Evolutionary conservation across 202 grass and related monocot genomes (phyloP).

Genomic region (Setaria italica): DNA sequence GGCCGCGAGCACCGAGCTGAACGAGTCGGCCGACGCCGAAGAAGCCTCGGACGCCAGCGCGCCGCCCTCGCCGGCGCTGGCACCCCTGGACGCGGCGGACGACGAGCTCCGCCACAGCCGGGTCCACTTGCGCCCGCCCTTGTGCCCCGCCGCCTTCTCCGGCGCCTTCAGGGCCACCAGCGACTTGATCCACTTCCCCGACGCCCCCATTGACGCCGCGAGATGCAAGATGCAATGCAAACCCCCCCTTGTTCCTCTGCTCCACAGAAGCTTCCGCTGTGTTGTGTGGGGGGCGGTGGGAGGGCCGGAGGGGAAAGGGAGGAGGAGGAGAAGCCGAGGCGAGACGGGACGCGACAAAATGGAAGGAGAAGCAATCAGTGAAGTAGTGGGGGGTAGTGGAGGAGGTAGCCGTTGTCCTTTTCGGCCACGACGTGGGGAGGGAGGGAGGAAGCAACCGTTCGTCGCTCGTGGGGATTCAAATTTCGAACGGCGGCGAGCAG

Average conservation of each 20-base stretch:
- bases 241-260: background rate
- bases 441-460: background rate
- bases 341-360: slow-evolving; percentile 39
- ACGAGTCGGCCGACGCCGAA: slow-evolving; percentile 47
- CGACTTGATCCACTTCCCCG: slow-evolving; percentile 80
- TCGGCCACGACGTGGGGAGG: slow-evolving; percentile 42
- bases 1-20: slow-evolving; percentile 63
- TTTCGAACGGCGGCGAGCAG: slow-evolving; percentile 54
- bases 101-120: slow-evolving; percentile 64
- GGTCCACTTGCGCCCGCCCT: slow-evolving; percentile 61
- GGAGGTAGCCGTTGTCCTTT: slow-evolving; percentile 64
- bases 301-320: too few species aligned
- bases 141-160: slow-evolving; percentile 36
- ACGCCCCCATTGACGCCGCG: slow-evolving; percentile 57
- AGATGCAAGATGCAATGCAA: background rate
- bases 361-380: background rate
- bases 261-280: slow-evolving; percentile 29
- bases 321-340: background rate
- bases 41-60: slow-evolving; percentile 50
- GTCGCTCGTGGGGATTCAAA: slow-evolving; percentile 52
- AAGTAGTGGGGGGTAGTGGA: background rate
- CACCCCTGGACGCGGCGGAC: slow-evolving; percentile 35
- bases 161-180: slow-evolving; percentile 57
- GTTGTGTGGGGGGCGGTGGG: background rate
- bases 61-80: slow-evolving; percentile 18